These are phyloP conservation scores for Yarrowia yakushimensis DNA, from an alignment of 805 yeast genomes.

Conservation along the genomic window DNA sequence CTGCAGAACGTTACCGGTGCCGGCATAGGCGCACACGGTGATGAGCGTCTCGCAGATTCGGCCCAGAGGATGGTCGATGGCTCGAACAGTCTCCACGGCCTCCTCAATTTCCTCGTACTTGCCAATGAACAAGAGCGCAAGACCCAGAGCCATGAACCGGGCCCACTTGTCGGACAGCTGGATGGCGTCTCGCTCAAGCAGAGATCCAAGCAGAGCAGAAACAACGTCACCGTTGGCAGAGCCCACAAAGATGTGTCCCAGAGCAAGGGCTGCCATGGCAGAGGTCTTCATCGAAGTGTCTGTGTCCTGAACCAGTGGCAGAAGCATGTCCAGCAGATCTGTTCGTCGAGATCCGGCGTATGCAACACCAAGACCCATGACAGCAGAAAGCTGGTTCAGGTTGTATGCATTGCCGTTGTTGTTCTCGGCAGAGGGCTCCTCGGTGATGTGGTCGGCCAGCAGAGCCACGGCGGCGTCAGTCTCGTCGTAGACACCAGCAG, in stretches of 20 bases:
- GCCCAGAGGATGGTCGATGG: slow-evolving; percentile 92
- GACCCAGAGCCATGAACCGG: slow-evolving; percentile 83
- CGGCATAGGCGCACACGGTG: slow-evolving; percentile 91
- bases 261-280: slow-evolving; percentile 81
- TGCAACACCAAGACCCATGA: slow-evolving; percentile 88
- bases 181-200: slow-evolving; percentile 74
- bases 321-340: slow-evolving; percentile 69
- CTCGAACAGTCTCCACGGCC: slow-evolving; percentile 87
- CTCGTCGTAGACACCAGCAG: slow-evolving; percentile 92
- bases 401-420: slow-evolving; percentile 16
- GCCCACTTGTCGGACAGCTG: slow-evolving; percentile 85
- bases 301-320: slow-evolving; percentile 79
- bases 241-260: slow-evolving; percentile 94
- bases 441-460: slow-evolving; percentile 72
- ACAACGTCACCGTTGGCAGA: slow-evolving; percentile 93
- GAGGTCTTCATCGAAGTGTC: slow-evolving; percentile 73
- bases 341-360: slow-evolving; percentile 92
- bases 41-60: slow-evolving; percentile 85
- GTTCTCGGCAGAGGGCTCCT: slow-evolving; percentile 49
- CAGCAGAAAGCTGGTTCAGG: slow-evolving; percentile 64
- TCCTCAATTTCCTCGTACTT: slow-evolving; percentile 89
- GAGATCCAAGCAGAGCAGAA: slow-evolving; percentile 83
- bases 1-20: slow-evolving; percentile 95
- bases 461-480: slow-evolving; percentile 87
- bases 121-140: slow-evolving; percentile 89